These are phyloP conservation scores for Byssothecium circinans DNA, from an alignment of 2,329 filamentous ascomycete species.

Conservation along the genomic window DNA sequence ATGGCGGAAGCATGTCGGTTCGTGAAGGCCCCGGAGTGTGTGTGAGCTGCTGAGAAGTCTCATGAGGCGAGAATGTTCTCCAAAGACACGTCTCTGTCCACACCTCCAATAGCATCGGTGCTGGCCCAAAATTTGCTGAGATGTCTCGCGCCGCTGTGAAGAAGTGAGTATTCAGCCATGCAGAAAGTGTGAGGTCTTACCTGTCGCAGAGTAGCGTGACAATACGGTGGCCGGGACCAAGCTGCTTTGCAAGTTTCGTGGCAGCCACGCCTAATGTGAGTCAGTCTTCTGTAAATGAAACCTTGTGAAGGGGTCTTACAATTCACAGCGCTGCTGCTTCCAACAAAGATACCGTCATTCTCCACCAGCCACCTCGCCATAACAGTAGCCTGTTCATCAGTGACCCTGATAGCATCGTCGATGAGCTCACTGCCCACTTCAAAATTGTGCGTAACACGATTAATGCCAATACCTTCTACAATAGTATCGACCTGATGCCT, in stretches of 20 bases:
- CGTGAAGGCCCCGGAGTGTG: background rate
- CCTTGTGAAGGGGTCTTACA: slow-evolving; percentile 54
- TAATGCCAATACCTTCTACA: slow-evolving; percentile 94
- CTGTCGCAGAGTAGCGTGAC: slow-evolving; percentile 83
- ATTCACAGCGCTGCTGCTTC: slow-evolving; percentile 95
- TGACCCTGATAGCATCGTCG: slow-evolving; percentile 86
- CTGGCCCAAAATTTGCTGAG: slow-evolving; percentile 83
- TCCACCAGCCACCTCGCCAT: slow-evolving; percentile 99
- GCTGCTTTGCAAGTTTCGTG: slow-evolving; percentile 65
- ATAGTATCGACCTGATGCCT: slow-evolving; percentile 92
- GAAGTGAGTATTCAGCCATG: slow-evolving; percentile 11
- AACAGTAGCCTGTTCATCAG: slow-evolving; percentile 80
- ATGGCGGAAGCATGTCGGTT: background rate
- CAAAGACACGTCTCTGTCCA: slow-evolving; percentile 51
- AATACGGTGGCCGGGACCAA: slow-evolving; percentile 64
- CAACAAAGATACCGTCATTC: slow-evolving; percentile 90
- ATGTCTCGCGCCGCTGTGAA: slow-evolving; percentile 66
- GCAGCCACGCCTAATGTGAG: slow-evolving; percentile 61
- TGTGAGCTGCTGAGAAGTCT: slow-evolving; percentile 1
- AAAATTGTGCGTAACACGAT: slow-evolving; percentile 91
- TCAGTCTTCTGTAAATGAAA: slow-evolving; percentile 15
- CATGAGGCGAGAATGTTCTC: slow-evolving; percentile 57
- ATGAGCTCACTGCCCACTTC: slow-evolving; percentile 82
- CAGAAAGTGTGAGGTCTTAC: slow-evolving; percentile 19
- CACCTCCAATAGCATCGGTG: slow-evolving; percentile 65